These are phyloP conservation scores for Didymella pomorum DNA, from an alignment of 2,329 filamentous ascomycete species.

Conservation along the genomic window DNA sequence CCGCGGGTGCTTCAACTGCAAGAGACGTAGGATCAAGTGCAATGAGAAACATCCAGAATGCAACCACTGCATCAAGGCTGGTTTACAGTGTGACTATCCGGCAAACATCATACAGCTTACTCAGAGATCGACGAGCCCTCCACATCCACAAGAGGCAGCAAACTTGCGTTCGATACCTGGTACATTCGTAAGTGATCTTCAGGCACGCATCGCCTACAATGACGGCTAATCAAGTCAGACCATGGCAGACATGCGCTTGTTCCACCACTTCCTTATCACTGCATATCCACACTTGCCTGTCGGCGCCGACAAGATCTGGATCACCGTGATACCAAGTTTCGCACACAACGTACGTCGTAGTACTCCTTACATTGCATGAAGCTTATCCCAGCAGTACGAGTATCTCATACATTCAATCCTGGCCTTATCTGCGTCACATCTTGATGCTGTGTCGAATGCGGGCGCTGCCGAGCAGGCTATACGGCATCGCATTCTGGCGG, in stretches of 20 bases:
- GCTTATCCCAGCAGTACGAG: constrained; percentile 59
- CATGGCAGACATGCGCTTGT: constrained; percentile 71
- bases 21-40: constrained; percentile 72
- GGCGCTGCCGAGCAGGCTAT: constrained; percentile 66
- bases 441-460: constrained; percentile 60
- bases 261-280: constrained; percentile 70
- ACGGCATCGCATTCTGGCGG: constrained; percentile 70
- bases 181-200: constrained; percentile 40
- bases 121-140: constrained; percentile 32
- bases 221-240: constrained; percentile 35
- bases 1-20: constrained; percentile 72
- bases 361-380: not conserved
- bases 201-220: constrained; percentile 9
- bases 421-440: constrained; percentile 71
- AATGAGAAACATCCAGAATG: constrained; percentile 71
- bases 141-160: constrained; percentile 38
- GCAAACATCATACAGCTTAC: constrained; percentile 48
- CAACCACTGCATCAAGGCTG: constrained; percentile 69
- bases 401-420: constrained; percentile 76
- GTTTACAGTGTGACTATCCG: constrained; percentile 70
- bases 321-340: constrained; percentile 70
- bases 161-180: constrained; percentile 45
- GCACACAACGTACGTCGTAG: constrained; percentile 66
- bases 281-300: constrained; percentile 71
- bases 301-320: constrained; percentile 72